Conservation (phyloP, 1,284 basidiomycete species). For the Rhodotorula sp. region DNA sequence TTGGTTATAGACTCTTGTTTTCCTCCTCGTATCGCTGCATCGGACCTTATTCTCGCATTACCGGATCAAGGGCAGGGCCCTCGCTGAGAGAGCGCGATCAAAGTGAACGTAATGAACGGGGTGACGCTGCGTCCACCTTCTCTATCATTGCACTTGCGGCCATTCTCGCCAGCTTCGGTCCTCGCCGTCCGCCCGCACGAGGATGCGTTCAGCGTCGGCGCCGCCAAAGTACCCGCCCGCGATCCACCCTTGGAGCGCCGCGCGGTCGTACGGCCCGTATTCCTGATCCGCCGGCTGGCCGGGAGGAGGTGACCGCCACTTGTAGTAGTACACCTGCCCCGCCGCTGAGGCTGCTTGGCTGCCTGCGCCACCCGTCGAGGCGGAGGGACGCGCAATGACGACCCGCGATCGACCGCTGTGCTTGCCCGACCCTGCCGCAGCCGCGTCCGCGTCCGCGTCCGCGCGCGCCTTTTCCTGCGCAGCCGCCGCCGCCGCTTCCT, state of each 20-base stretch:
- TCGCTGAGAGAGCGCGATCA: background rate
- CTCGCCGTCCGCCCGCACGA: conserved; percentile 55
- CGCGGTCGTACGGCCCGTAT: conserved; percentile 72
- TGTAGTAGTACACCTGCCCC: conserved; percentile 62
- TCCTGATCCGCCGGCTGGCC: conserved; percentile 54
- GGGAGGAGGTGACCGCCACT: conserved; percentile 59
- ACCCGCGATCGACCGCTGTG: conserved; percentile 10
- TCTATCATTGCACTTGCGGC: conserved; percentile 12
- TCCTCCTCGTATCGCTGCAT: background rate
- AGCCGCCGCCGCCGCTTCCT: conserved; percentile 5
- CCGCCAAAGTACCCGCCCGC: conserved; percentile 71
- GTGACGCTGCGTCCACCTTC: background rate
- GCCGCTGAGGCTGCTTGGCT: conserved; percentile 5
- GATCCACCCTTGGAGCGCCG: conserved; percentile 71
- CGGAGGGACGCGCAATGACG: conserved; percentile 26
- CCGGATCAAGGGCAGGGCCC: background rate
- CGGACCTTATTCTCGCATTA: background rate
- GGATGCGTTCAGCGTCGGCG: conserved; percentile 62
- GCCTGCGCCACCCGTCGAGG: background rate
- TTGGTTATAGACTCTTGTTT: background rate
- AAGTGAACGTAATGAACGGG: background rate
- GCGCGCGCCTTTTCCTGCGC: background rate
- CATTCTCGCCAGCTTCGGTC: conserved; percentile 7
- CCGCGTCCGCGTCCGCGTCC: background rate
- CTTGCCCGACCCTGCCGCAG: background rate